These are phyloP conservation scores for Trichoderma brevicompactum DNA, from an alignment of 2,329 filamentous ascomycete genomes.

Conservation along the genomic window DNA sequence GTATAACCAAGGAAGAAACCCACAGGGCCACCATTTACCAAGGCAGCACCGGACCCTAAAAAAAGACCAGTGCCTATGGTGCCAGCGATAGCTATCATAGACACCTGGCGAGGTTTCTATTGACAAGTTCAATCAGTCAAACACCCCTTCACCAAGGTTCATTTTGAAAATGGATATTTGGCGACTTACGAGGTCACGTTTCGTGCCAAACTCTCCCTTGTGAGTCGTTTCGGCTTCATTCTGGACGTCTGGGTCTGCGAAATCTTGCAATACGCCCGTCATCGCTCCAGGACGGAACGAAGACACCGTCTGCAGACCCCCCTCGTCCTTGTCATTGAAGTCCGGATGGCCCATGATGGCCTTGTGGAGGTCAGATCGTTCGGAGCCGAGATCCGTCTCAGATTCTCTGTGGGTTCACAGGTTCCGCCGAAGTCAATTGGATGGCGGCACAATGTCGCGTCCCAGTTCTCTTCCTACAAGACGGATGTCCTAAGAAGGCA, in stretches of 20 bases:
- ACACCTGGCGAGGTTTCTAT: conserved; percentile 35
- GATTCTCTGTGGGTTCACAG: not conserved
- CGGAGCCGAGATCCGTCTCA: not conserved
- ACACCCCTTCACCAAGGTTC: not conserved
- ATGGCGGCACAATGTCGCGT: not conserved
- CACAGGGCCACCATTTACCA: conserved; percentile 30
- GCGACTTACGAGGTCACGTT: conserved; percentile 29
- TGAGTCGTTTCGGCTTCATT: conserved; percentile 29
- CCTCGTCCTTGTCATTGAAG: conserved; percentile 19
- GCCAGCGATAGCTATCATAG: conserved; percentile 47
- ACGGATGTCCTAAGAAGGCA: not conserved
- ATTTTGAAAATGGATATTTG: not conserved
- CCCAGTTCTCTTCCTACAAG: not conserved
- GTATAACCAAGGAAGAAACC: conserved; percentile 31
- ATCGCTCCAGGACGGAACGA: conserved; percentile 17
- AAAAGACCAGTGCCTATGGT: conserved; percentile 44
- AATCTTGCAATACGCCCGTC: conserved; percentile 13
- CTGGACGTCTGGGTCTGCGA: conserved; percentile 23
- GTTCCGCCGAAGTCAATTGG: not conserved
- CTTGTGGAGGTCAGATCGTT: not conserved
- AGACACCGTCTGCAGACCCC: conserved; percentile 20
- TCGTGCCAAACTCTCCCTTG: conserved; percentile 30
- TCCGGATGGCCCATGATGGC: conserved; percentile 5
- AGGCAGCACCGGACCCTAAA: conserved; percentile 31
- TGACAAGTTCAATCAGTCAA: not conserved